Conservation (phyloP, 2,329 filamentous ascomycete species). For the Paecilomyces niveus region DNA sequence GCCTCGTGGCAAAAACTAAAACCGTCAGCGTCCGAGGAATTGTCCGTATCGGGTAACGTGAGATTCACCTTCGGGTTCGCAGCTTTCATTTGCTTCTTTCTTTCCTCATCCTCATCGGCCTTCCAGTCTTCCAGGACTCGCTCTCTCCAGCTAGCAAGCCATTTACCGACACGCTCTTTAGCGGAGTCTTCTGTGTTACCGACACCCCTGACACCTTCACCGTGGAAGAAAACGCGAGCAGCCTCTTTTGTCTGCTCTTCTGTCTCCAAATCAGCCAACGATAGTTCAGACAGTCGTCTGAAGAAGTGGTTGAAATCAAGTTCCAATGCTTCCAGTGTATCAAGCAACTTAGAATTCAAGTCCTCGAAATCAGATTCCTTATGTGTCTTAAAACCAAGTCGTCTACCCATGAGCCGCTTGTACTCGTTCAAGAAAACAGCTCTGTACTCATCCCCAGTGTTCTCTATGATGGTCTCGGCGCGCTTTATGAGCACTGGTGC, state of each 20-base stretch:
- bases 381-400: constrained; percentile 66
- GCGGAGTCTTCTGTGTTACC: constrained; percentile 57
- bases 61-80: constrained; percentile 69
- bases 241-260: constrained; percentile 56
- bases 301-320: constrained; percentile 96
- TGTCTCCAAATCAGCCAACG: constrained; percentile 56
- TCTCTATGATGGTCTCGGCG: constrained; percentile 76
- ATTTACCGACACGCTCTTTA: constrained; percentile 61
- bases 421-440: constrained; percentile 84
- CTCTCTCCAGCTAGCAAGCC: constrained; percentile 72
- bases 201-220: constrained; percentile 57
- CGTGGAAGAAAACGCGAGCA: constrained; percentile 72
- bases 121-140: constrained; percentile 73
- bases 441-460: constrained; percentile 80
- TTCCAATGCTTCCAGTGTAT: constrained; percentile 72
- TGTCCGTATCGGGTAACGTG: no score
- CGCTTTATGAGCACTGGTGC: constrained; percentile 65
- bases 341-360: constrained; percentile 74
- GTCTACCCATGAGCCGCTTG: constrained; percentile 70
- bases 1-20: constrained; percentile 70
- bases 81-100: constrained; percentile 67
- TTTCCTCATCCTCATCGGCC: constrained; percentile 52
- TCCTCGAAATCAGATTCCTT: constrained; percentile 70
- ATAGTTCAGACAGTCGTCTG: constrained; percentile 63
- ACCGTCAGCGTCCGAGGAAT: not conserved